A percentile compares a stretch with the other conserved stretches of the same genome.
phyloP scores from a whole-genome alignment of 345 rosid genomes.

The Camelina laxa region DNA sequence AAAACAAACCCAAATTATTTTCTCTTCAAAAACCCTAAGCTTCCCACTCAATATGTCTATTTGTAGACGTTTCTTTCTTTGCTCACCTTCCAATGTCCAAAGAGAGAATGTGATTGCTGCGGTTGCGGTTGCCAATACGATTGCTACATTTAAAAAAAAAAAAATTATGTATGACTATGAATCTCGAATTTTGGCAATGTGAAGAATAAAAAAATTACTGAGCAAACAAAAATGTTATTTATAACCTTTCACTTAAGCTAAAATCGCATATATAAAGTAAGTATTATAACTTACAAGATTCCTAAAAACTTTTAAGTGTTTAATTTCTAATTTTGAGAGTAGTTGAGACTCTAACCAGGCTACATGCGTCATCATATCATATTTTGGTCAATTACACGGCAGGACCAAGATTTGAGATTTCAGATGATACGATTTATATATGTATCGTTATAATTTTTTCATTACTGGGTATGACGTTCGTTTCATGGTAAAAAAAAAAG shows the following conservation, averaged over 20 bases:
- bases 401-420: background rate
- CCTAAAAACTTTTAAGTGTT: background rate
- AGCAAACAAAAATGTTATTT: background rate
- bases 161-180: background rate
- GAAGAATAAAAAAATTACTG: background rate
- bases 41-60: conserved; percentile 48
- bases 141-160: background rate
- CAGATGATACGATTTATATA: background rate
- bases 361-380: conserved; percentile 11
- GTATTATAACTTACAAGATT: background rate
- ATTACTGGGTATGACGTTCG: background rate
- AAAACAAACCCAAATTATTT: conserved; percentile 52
- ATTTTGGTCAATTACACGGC: background rate
- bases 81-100: conserved; percentile 36
- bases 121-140: conserved; percentile 18
- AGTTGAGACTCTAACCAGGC: background rate
- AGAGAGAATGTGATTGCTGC: conserved; percentile 21
- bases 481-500: background rate
- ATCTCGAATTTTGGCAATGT: conserved; percentile 14
- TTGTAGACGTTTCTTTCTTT: conserved; percentile 63
- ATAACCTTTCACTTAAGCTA: background rate
- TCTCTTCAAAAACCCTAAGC: conserved; percentile 46
- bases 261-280: background rate
- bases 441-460: background rate
- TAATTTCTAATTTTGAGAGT: background rate